phyloP scores from a whole-genome alignment of 805 yeast genomes.

The Kuraishia cidri region DNA sequence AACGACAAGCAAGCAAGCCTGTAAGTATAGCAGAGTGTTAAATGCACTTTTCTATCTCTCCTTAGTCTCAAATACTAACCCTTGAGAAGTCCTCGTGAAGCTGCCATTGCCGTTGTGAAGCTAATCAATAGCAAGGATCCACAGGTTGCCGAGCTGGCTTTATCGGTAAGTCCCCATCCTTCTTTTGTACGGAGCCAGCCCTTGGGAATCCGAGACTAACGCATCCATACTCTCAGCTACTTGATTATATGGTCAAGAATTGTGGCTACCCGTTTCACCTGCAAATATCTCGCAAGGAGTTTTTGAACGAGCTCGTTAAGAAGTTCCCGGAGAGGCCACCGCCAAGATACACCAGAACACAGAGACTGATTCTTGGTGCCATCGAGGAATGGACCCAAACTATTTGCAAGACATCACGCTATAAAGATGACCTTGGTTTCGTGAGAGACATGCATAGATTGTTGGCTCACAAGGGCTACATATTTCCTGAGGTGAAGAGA shows the following conservation, averaged over 20 bases:
- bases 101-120: conserved; percentile 78
- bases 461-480: conserved; percentile 81
- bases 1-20: conserved; percentile 87
- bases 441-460: conserved; percentile 95
- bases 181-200: neutral
- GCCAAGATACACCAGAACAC: conserved; percentile 70
- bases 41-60: neutral
- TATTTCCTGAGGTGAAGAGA: conserved; percentile 82
- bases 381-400: conserved; percentile 98
- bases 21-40: conserved; percentile 6
- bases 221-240: conserved; percentile 16
- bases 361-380: conserved; percentile 76
- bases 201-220: neutral
- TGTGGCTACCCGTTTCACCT: conserved; percentile 97
- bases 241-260: conserved; percentile 91
- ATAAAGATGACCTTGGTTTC: conserved; percentile 86
- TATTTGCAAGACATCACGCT: conserved; percentile 79
- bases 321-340: conserved; percentile 95
- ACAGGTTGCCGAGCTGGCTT: conserved; percentile 75
- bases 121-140: conserved; percentile 77
- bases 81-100: conserved; percentile 67
- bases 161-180: conserved; percentile 15
- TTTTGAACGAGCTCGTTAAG: conserved; percentile 85
- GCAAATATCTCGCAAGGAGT: conserved; percentile 91
- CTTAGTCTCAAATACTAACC: neutral